Evolutionary conservation across 2,329 filamentous ascomycete species (phyloP), one percentile per base, ranked within the genome.

Genomic region (Fusarium anthophilum): DNA sequence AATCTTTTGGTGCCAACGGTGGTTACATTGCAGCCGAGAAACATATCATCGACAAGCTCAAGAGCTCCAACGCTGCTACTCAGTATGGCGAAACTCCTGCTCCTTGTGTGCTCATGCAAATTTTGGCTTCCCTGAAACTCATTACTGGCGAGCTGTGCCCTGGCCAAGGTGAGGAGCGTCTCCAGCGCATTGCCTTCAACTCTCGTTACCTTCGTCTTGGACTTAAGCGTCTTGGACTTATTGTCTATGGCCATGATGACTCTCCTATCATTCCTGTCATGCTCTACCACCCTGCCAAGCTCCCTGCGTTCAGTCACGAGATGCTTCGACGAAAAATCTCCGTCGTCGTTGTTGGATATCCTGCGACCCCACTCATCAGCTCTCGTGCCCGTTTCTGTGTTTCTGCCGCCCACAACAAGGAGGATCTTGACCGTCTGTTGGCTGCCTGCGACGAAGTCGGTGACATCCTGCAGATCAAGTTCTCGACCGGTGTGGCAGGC

Each of bases 321-420:
- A 98, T 99, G 96, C 90, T 98, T 69, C 94, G 94, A 85, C 94
- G 96, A 80, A 98, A 98, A 84, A 98, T 99, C 77, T 96, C 96
- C 0, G 94, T 98, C 58, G 96, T 99, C 44, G 94, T 99, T 51
- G 96, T 99, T 70, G 96, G 96, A 59, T 99, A 99, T 81, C 96
- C 96, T 11, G 96, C 96, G 14, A 99, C 96, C 5, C 96, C 96
- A 3, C 89, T 99, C 51, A 97, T 98, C 77, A 97, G 94, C 71
- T 98, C 96, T 26, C 93, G 96, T 73, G 96, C 94, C 57, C 93
- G 96, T 54, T 98, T 99, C 90, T 99, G 96, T 81, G 91, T 99
- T 60, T 98, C 95, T 7, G 92, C 96, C 5, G 94, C 96, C 3
- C 96, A 99, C 86, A 99, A 97, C 84, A 99, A 99, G 87, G 96